Percentiles rank a stretch among this genome's conserved stretches.
Evolutionary conservation across 2,329 filamentous ascomycete genomes (phyloP).

Genomic region (Didymella segeticola): DNA sequence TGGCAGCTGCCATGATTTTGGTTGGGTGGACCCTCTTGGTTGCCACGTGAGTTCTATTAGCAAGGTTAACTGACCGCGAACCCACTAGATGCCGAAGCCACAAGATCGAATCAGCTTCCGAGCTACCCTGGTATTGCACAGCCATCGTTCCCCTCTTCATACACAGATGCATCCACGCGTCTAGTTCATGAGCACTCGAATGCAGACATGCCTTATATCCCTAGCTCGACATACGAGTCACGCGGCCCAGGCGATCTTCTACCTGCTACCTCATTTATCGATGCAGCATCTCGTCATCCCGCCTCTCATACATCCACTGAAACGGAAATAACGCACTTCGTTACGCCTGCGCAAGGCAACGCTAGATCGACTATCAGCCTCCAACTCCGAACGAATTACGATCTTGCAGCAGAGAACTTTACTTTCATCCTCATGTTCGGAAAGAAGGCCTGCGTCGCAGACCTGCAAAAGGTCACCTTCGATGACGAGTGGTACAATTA

Average conservation of each 20-base stretch:
- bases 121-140: constrained; percentile 57
- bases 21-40: constrained; percentile 43
- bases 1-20: constrained; percentile 45
- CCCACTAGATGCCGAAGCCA: constrained; percentile 64
- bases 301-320: constrained; percentile 51
- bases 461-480: constrained; percentile 67
- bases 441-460: constrained; percentile 72
- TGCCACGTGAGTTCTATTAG: constrained; percentile 48
- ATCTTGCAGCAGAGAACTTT: constrained; percentile 67
- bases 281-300: constrained; percentile 63
- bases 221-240: constrained; percentile 58
- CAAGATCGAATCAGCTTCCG: constrained; percentile 65
- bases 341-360: constrained; percentile 71
- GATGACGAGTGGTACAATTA: constrained; percentile 71
- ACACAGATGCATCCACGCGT: constrained; percentile 57
- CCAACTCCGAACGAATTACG: constrained; percentile 76
- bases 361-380: constrained; percentile 75
- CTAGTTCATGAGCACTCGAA: constrained; percentile 57
- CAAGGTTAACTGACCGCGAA: constrained; percentile 54
- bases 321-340: constrained; percentile 67
- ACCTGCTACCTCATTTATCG: constrained; percentile 62
- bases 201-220: constrained; percentile 54
- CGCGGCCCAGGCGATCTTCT: constrained; percentile 49
- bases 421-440: constrained; percentile 76
- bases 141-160: constrained; percentile 57